Conservation (phyloP, 305 asterid genomes). For the Rubia peregrina region DNA sequence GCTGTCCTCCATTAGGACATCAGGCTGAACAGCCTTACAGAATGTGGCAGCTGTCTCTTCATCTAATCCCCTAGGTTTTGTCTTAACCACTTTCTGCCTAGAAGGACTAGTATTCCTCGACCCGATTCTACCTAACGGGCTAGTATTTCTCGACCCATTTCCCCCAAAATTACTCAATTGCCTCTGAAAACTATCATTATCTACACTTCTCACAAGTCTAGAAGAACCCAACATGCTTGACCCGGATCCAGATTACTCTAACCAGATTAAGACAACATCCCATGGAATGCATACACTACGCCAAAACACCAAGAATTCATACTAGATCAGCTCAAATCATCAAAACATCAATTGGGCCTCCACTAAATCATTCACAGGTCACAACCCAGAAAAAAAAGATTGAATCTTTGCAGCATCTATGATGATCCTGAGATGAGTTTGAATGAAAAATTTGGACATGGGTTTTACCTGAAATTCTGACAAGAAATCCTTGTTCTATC, state of each 20-base stretch:
- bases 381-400: slow-evolving; percentile 11
- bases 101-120: slow-evolving; percentile 93
- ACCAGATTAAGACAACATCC: slow-evolving; percentile 27
- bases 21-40: slow-evolving; percentile 55
- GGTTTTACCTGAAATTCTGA: neutral
- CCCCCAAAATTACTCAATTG: slow-evolving; percentile 52
- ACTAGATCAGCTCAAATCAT: slow-evolving; percentile 19
- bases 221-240: slow-evolving; percentile 35
- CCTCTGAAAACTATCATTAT: slow-evolving; percentile 52
- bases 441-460: slow-evolving; percentile 4
- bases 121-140: slow-evolving; percentile 67
- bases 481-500: neutral
- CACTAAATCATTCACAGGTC: slow-evolving; percentile 9
- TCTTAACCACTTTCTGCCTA: slow-evolving; percentile 60
- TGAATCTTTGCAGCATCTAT: neutral
- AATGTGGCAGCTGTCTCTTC: slow-evolving; percentile 76
- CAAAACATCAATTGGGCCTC: slow-evolving; percentile 4
- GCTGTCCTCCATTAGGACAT: slow-evolving; percentile 88
- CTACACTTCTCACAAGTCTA: slow-evolving; percentile 46
- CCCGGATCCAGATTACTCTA: slow-evolving; percentile 57
- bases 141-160: slow-evolving; percentile 64
- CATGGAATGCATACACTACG: slow-evolving; percentile 23
- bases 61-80: slow-evolving; percentile 91
- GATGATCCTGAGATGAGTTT: slow-evolving; percentile 8
- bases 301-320: slow-evolving; percentile 10